Evolutionary conservation across 2,329 filamentous ascomycete species (phyloP).

Genomic region (Fusarium avenaceum): DNA sequence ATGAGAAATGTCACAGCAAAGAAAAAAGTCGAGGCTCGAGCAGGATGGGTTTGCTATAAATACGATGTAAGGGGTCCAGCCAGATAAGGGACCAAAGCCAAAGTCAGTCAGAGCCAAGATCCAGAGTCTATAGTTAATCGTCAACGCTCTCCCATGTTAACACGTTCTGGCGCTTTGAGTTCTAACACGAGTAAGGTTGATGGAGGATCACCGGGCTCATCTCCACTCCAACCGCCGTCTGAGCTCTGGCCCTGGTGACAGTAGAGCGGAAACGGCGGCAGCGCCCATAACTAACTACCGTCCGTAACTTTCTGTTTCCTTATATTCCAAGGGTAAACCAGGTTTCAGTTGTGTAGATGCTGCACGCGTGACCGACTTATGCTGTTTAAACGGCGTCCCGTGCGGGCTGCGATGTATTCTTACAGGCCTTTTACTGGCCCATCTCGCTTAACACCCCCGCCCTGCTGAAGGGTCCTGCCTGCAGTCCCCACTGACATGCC

Average conservation of each 20-base stretch:
- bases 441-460: conserved; percentile 15
- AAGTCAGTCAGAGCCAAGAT: no score
- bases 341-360: conserved; percentile 26
- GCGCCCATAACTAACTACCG: conserved; percentile 10
- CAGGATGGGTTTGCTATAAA: background rate
- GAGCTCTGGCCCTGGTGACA: conserved; percentile 26
- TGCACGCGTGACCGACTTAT: conserved; percentile 32
- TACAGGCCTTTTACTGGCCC: conserved; percentile 19
- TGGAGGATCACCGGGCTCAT: conserved; percentile 22
- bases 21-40: background rate
- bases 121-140: no score
- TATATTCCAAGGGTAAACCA: conserved; percentile 21
- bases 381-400: conserved; percentile 24
- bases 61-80: background rate
- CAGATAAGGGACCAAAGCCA: background rate
- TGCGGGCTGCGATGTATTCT: conserved; percentile 7
- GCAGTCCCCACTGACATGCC: background rate
- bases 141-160: background rate
- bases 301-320: background rate
- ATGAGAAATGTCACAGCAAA: background rate
- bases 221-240: conserved; percentile 17
- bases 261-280: conserved; percentile 27
- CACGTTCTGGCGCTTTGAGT: background rate
- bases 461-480: conserved; percentile 22
- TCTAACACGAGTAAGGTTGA: conserved; percentile 31